These are phyloP conservation scores for Neofusicoccum sp. DNA, from an alignment of 2,329 filamentous ascomycete species.

Conservation along the genomic window DNA sequence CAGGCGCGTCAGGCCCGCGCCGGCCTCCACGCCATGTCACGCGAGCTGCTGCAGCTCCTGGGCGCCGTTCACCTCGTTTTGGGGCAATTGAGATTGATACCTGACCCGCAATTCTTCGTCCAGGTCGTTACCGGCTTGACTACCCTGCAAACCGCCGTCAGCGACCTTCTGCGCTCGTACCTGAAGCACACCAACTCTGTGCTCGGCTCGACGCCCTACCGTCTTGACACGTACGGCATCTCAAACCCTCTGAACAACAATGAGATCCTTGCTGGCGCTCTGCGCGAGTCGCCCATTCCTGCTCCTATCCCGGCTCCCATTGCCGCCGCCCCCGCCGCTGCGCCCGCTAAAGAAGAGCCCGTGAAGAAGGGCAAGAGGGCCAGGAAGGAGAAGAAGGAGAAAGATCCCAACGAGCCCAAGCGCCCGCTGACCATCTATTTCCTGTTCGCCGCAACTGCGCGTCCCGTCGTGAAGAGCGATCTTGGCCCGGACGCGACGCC, in stretches of 20 bases:
- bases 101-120: conserved; percentile 11
- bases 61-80: conserved; percentile 18
- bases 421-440: conserved; percentile 92
- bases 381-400: conserved; percentile 76
- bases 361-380: conserved; percentile 55
- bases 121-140: conserved; percentile 76
- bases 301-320: conserved; percentile 25
- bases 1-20: conserved; percentile 17
- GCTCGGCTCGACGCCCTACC: conserved; percentile 42
- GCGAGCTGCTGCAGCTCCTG: conserved; percentile 22
- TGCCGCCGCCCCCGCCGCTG: conserved; percentile 20
- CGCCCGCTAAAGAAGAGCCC: conserved; percentile 21
- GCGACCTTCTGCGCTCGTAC: conserved; percentile 78
- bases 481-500: conserved; percentile 47
- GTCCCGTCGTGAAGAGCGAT: conserved; percentile 76
- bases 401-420: conserved; percentile 91
- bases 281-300: conserved; percentile 26
- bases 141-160: conserved; percentile 71
- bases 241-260: conserved; percentile 36
- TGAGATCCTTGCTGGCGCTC: conserved; percentile 37
- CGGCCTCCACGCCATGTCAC: conserved; percentile 14
- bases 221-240: conserved; percentile 27
- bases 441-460: conserved; percentile 86
- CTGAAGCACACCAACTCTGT: conserved; percentile 85
- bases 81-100: conserved; percentile 1